A percentile compares a stretch with the other conserved stretches of the same genome.
Evolutionary conservation across 2,329 filamentous ascomycete genomes (phyloP).

Genomic region (Phyllachora maydis): DNA sequence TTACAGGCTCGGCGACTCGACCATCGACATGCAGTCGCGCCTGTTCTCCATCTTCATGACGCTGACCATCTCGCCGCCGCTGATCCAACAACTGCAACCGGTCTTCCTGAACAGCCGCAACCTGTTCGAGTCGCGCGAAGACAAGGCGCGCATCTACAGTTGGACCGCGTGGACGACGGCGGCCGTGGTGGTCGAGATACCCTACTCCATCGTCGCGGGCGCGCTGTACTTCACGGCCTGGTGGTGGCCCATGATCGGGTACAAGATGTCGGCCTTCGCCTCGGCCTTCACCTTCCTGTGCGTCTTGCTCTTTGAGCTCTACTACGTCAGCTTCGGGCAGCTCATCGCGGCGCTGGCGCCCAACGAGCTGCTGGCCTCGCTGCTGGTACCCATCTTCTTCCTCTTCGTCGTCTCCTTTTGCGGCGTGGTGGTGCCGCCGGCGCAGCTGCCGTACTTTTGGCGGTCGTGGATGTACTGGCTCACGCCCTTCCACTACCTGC

Average conservation of each 20-base stretch:
- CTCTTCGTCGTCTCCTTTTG: conserved; percentile 19
- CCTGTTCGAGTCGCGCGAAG: conserved; percentile 52
- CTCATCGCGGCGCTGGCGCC: conserved; percentile 25
- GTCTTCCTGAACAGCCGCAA: conserved; percentile 43
- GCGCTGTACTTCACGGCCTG: conserved; percentile 17
- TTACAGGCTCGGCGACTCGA: conserved; percentile 34
- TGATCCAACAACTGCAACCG: conserved; percentile 62
- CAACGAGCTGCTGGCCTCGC: conserved; percentile 24
- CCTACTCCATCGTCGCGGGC: conserved; percentile 45
- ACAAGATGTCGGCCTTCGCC: neutral
- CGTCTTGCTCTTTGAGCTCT: conserved; percentile 9
- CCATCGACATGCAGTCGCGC: conserved; percentile 45
- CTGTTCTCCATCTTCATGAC: conserved; percentile 64
- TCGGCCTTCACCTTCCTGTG: neutral
- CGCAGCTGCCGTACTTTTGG: conserved; percentile 16
- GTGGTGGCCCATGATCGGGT: neutral
- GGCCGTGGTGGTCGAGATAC: conserved; percentile 46
- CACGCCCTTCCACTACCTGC: conserved; percentile 44
- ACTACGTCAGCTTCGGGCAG: conserved; percentile 2
- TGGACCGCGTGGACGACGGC: conserved; percentile 52
- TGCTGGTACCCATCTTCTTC: conserved; percentile 16
- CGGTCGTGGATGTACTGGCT: conserved; percentile 39
- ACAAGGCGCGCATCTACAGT: conserved; percentile 61
- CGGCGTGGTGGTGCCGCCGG: conserved; percentile 16
- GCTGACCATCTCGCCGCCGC: conserved; percentile 49